Conservation (phyloP, 495 filamentous ascomycete genomes). For the Physcia stellaris region DNA sequence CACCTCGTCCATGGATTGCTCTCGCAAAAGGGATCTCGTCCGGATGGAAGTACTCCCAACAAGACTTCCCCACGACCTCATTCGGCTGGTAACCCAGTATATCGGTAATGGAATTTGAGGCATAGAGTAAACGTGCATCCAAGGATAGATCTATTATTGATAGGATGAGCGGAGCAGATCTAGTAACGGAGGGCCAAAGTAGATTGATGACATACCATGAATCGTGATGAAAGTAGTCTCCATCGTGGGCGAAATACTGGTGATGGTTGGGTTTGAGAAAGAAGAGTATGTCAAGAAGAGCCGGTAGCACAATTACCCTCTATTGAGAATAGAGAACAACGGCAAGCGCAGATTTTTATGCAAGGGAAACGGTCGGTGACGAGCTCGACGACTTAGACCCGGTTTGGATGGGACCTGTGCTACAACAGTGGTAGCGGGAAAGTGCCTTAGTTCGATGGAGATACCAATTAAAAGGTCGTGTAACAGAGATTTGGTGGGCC, state of each 20-base stretch:
- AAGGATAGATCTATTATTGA: conserved; percentile 45
- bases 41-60: conserved; percentile 79
- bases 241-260: conserved; percentile 54
- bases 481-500: no score
- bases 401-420: no score
- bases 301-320: no score
- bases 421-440: no score
- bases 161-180: conserved; percentile 17
- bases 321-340: no score
- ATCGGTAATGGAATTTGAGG: conserved; percentile 68
- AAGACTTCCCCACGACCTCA: conserved; percentile 63
- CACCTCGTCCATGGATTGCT: conserved; percentile 55
- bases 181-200: no score
- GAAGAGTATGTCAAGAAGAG: no score
- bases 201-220: conserved; percentile 74
- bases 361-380: no score
- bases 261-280: no score
- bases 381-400: no score
- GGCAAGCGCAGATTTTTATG: neutral
- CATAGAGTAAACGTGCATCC: conserved; percentile 73
- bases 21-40: conserved; percentile 68
- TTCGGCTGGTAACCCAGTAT: conserved; percentile 68
- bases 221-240: conserved; percentile 92
- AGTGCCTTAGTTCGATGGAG: no score
- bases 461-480: no score